A percentile compares a stretch with the other conserved stretches of the same genome.
phyloP scores from a whole-genome alignment of 169 alveolate genomes.

The Neospora caninum region DNA sequence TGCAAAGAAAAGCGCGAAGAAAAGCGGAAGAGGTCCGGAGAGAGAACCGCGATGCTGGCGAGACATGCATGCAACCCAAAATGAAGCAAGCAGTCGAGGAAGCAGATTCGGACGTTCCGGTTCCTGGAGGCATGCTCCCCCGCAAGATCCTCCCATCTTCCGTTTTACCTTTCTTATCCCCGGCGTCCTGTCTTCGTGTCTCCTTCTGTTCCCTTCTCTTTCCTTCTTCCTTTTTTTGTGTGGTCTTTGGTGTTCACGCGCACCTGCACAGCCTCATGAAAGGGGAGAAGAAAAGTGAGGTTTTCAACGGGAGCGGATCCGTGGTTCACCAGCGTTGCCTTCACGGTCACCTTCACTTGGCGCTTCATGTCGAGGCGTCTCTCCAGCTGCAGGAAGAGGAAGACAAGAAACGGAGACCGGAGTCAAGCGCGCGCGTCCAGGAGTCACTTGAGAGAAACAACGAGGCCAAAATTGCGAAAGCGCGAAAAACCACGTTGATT shows the following conservation, averaged over 20 bases:
- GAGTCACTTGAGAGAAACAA: too few relatives aligned
- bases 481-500: too few relatives aligned
- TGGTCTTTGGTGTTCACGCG: not conserved
- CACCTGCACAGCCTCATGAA: slow-evolving; percentile 21
- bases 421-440: not conserved
- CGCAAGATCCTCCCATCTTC: too few relatives aligned
- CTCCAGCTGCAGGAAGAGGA: slow-evolving; percentile 14
- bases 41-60: not conserved
- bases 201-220: too few relatives aligned
- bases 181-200: too few relatives aligned
- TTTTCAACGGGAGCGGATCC: not conserved
- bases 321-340: not conserved
- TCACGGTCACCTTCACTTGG: not conserved
- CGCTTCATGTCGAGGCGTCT: slow-evolving; percentile 21
- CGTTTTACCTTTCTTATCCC: too few relatives aligned
- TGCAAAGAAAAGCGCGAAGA: not conserved
- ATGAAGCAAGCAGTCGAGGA: too few relatives aligned
- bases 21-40: not conserved
- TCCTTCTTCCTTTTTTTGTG: too few relatives aligned
- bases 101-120: too few relatives aligned
- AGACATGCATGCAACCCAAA: too few relatives aligned
- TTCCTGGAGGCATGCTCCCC: too few relatives aligned
- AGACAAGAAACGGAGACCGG: not conserved
- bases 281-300: not conserved
- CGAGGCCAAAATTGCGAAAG: too few relatives aligned